Base-by-base conservation (phyloP, 2,329 filamentous ascomycete species). In the Myriangium duriaei region DNA sequence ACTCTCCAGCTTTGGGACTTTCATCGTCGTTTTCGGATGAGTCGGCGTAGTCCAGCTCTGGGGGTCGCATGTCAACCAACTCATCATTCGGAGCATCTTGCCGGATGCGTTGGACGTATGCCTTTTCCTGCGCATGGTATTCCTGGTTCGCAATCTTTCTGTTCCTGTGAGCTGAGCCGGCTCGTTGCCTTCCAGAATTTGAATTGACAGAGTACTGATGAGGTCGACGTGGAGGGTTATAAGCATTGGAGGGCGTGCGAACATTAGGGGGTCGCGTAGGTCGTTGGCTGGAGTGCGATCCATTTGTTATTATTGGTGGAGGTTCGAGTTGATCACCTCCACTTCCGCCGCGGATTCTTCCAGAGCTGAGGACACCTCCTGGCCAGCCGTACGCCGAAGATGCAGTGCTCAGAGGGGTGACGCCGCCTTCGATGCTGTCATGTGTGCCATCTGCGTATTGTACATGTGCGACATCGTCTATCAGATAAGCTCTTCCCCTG, bases 21-120 rank as follows among this genome's bases (percentile, higher is more conserved):
- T 94, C 87, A 19, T 91, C 87, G 49, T 95, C 91, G 1, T 81
- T 79, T 48, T 93, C 86, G 5, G 85, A 86, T 47, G 91, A 86
- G 35, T 67, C 70, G 44, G 63, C 73, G 50, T 81, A 79, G 42
- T 71, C 74, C 46, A 84, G 64, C 48, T 82, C 80, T 10, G 76
- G 68, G 40, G 86, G 78, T 45, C 66, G 59, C 45, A 64, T 62
- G 50, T 86, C 82, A 63, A 87, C 91, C 47, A 83, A 78, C 44
- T 72, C 71, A 31, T 67, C 63, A 30, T 64, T 60, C 7, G 51
- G 52, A 42, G 76, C 74, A 48, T 91, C 83, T 55, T 92, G 84
- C 41, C 86, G 78, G 53, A 96, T 73, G 49, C 88, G 79, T 59
- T 94, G 85, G 21, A 96, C 80, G 56, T 98, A 98, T 41, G 88